phyloP scores from a whole-genome alignment of 2,329 filamentous ascomycete species.

The Trichoderma hamatum region DNA sequence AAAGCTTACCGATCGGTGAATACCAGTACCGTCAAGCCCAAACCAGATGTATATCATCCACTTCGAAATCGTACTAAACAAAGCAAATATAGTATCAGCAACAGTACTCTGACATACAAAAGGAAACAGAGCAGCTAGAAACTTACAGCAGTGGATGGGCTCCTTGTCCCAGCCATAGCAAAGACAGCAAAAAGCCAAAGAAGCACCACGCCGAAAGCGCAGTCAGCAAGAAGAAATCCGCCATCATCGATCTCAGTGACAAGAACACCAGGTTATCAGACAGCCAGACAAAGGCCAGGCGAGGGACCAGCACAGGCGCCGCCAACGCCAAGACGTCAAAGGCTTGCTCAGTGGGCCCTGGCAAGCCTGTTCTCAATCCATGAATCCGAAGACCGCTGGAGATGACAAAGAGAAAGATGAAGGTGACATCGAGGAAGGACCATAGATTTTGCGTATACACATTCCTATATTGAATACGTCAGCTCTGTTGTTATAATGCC shows the following conservation, averaged over 20 bases:
- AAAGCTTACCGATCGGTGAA: constrained; percentile 55
- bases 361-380: constrained; percentile 56
- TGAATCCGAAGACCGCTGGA: constrained; percentile 72
- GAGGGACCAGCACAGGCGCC: constrained; percentile 75
- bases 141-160: constrained; percentile 59
- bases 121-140: no score
- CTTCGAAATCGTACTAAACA: constrained; percentile 68
- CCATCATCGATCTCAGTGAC: constrained; percentile 81
- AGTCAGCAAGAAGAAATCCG: constrained; percentile 78
- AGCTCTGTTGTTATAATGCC: neutral
- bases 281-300: constrained; percentile 79
- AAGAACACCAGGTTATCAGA: constrained; percentile 85
- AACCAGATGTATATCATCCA: constrained; percentile 98
- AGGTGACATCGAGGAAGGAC: constrained; percentile 83
- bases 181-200: constrained; percentile 75
- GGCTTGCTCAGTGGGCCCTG: constrained; percentile 63
- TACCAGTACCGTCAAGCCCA: constrained; percentile 73
- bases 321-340: constrained; percentile 79
- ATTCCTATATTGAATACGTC: constrained; percentile 51
- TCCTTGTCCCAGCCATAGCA: constrained; percentile 75
- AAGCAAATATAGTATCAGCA: neutral
- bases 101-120: neutral
- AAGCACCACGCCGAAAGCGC: constrained; percentile 81
- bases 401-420: constrained; percentile 68
- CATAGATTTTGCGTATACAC: constrained; percentile 88